Conservation (phyloP, 257 asterid species). For the Orobanche coerulescens region DNA sequence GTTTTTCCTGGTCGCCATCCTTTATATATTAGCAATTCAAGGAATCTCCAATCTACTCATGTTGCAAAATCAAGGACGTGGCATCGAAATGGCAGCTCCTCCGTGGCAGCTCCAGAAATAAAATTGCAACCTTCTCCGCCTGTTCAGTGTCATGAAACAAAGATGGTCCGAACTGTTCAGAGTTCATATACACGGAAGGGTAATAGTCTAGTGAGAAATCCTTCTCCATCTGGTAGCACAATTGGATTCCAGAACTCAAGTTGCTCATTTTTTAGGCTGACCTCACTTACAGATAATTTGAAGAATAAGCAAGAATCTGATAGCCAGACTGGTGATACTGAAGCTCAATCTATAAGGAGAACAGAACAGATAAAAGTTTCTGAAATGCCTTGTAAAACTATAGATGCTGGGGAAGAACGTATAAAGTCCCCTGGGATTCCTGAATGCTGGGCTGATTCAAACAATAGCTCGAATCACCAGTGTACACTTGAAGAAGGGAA, state of each 20-base stretch:
- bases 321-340: conserved; percentile 23
- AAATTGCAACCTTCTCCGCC: conserved; percentile 26
- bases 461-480: conserved; percentile 36
- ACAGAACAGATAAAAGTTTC: conserved; percentile 28
- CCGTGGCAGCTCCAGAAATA: conserved; percentile 33
- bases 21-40: conserved; percentile 24
- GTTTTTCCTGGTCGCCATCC: conserved; percentile 35
- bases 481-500: conserved; percentile 34
- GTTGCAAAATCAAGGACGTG: conserved; percentile 69
- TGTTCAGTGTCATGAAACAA: conserved; percentile 30
- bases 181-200: conserved; percentile 74
- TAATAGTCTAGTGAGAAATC: conserved; percentile 71
- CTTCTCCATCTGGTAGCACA: conserved; percentile 35
- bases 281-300: conserved; percentile 25
- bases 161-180: conserved; percentile 24
- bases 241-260: conserved; percentile 36
- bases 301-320: conserved; percentile 34
- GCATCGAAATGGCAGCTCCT: conserved; percentile 47
- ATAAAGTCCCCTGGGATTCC: conserved; percentile 27
- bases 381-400: conserved; percentile 29
- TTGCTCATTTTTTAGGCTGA: conserved; percentile 30
- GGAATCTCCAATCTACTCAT: conserved; percentile 34
- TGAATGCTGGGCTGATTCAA: conserved; percentile 35
- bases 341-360: conserved; percentile 22
- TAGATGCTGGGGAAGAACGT: conserved; percentile 31